Evolutionary conservation across 169 alveolate genomes (phyloP).

Genomic region (Plasmodium gonderi): DNA sequence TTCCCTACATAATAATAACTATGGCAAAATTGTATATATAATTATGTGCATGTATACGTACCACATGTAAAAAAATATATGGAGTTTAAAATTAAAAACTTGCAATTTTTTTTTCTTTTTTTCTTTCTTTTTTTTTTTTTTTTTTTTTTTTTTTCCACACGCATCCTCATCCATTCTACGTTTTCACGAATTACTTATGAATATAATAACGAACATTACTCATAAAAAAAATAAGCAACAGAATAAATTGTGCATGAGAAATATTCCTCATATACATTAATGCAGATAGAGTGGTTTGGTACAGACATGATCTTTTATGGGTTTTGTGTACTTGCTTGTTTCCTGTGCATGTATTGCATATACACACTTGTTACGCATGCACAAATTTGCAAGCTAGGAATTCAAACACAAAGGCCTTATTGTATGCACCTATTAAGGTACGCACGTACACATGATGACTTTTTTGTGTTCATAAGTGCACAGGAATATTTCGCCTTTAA

Average conservation of each 20-base stretch:
- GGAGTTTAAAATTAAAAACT: neutral
- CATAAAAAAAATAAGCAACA: neutral
- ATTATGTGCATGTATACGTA: neutral
- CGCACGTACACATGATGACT: neutral
- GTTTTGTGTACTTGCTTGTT: neutral
- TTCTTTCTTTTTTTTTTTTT: neutral
- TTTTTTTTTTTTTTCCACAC: too few species aligned
- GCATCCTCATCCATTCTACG: too few species aligned
- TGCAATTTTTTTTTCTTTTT: neutral
- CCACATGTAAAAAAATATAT: neutral
- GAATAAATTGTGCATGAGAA: neutral
- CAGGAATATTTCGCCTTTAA: neutral
- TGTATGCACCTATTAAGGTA: neutral
- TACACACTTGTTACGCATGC: neutral
- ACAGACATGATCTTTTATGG: neutral
- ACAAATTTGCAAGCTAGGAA: neutral
- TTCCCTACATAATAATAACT: neutral
- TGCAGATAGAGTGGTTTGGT: neutral
- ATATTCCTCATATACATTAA: neutral
- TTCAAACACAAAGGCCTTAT: neutral
- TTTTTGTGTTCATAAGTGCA: too few species aligned
- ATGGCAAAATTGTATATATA: neutral
- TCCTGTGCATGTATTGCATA: neutral
- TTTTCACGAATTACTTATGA: neutral
- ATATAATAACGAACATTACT: neutral